A percentile compares a stretch with the other conserved stretches of the same genome.
Conservation (phyloP, 2,329 filamentous ascomycete genomes). For the Cladosporium sp. region DNA sequence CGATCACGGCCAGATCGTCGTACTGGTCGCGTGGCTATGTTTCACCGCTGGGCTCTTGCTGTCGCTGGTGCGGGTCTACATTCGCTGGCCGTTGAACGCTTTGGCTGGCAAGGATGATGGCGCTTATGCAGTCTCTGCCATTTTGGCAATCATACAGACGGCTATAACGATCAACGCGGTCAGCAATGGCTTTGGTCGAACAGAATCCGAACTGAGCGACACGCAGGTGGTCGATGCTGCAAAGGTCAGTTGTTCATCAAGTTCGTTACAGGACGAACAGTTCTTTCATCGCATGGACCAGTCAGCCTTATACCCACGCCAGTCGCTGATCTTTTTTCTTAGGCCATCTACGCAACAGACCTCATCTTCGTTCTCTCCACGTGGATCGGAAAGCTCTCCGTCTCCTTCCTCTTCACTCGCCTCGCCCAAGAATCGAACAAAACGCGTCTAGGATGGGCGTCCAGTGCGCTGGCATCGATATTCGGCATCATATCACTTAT, state of each 20-base stretch:
- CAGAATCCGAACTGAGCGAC: slow-evolving; percentile 7
- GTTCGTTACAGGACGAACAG: neutral
- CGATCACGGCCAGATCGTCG: slow-evolving; percentile 24
- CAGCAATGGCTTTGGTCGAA: slow-evolving; percentile 9
- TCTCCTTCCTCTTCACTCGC: slow-evolving; percentile 24
- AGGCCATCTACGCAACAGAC: slow-evolving; percentile 26
- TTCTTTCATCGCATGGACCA: neutral
- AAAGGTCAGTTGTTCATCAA: slow-evolving; percentile 10
- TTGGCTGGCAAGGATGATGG: slow-evolving; percentile 21
- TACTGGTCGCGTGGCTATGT: slow-evolving; percentile 23
- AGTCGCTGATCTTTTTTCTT: neutral
- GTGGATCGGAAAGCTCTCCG: slow-evolving; percentile 26
- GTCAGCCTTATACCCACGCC: neutral
- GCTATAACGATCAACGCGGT: slow-evolving; percentile 8
- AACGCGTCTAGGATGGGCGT: slow-evolving; percentile 6
- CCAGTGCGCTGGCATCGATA: slow-evolving; percentile 2
- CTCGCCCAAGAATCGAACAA: slow-evolving; percentile 23
- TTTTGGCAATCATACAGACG: slow-evolving; percentile 16
- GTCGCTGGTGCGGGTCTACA: slow-evolving; percentile 15
- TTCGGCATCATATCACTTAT: slow-evolving; percentile 17
- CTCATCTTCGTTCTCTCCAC: slow-evolving; percentile 24
- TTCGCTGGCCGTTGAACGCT: slow-evolving; percentile 21
- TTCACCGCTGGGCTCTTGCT: slow-evolving; percentile 23
- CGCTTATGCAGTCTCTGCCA: slow-evolving; percentile 6
- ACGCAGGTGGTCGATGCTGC: neutral